A percentile compares a stretch with the other conserved stretches of the same genome.
These are phyloP conservation scores for Geotrichum restrictum DNA, from an alignment of 1,139 yeast genomes.

Conservation along the genomic window DNA sequence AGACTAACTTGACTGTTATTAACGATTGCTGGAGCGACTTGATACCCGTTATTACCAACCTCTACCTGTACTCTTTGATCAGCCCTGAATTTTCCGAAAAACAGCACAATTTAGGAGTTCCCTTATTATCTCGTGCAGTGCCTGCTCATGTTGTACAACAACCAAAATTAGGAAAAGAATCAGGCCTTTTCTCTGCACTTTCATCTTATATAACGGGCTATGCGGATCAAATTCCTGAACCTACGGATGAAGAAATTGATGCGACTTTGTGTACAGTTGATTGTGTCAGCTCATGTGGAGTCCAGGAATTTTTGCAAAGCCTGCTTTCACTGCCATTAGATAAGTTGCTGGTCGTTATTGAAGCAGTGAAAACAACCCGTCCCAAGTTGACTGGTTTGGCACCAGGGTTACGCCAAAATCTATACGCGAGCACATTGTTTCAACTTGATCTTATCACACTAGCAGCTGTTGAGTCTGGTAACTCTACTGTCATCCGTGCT, in stretches of 20 bases:
- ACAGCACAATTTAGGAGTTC: conserved; percentile 39
- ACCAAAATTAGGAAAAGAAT: conserved; percentile 58
- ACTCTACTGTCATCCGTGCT: conserved; percentile 16
- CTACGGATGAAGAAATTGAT: conserved; percentile 87
- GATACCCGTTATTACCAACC: conserved; percentile 55
- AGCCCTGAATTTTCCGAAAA: conserved; percentile 65
- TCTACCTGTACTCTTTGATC: conserved; percentile 71
- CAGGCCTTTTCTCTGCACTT: conserved; percentile 78
- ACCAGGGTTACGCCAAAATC: conserved; percentile 25
- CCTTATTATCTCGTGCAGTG: conserved; percentile 54
- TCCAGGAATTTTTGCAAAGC: conserved; percentile 48
- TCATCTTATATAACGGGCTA: conserved; percentile 88
- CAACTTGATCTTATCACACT: conserved; percentile 30
- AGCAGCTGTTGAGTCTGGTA: conserved; percentile 23
- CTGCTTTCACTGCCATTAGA: conserved; percentile 10
- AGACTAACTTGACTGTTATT: conserved; percentile 50
- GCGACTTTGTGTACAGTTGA: conserved; percentile 77
- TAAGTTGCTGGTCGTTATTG: conserved; percentile 21
- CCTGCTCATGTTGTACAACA: conserved; percentile 65
- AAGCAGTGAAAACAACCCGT: conserved; percentile 28
- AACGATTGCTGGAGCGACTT: conserved; percentile 54
- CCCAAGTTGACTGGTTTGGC: conserved; percentile 31
- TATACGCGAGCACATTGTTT: conserved; percentile 23
- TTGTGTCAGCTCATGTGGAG: conserved; percentile 66
- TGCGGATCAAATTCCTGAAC: conserved; percentile 83